Evolutionary conservation across 2,329 filamentous ascomycete genomes (phyloP).

Genomic region (Elsinoe perseae): DNA sequence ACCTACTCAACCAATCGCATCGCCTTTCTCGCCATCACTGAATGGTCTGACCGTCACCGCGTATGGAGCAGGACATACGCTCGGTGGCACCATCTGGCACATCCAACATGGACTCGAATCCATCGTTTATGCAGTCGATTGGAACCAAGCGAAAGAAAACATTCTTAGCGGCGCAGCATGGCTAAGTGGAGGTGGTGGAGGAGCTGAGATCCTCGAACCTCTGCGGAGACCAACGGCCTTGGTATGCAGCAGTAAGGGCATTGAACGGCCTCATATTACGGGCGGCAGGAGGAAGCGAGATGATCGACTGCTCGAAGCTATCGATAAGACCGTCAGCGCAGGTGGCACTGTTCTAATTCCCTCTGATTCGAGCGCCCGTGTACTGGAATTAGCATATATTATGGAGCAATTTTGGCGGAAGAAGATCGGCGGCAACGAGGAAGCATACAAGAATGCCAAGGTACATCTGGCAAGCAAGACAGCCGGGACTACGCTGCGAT

Average conservation of each 20-base stretch:
- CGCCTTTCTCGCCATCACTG: conserved; percentile 78
- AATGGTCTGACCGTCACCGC: conserved; percentile 91
- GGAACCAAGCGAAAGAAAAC: conserved; percentile 96
- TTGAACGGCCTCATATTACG: conserved; percentile 54
- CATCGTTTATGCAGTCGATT: conserved; percentile 94
- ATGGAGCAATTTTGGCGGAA: conserved; percentile 85
- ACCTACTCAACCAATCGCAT: conserved; percentile 80
- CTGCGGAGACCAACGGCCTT: conserved; percentile 87
- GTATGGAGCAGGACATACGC: conserved; percentile 90
- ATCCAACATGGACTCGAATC: conserved; percentile 95
- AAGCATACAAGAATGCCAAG: conserved; percentile 44
- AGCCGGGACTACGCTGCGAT: conserved; percentile 78
- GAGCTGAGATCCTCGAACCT: conserved; percentile 87
- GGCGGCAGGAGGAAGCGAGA: conserved; percentile 69
- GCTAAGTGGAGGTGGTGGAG: conserved; percentile 75
- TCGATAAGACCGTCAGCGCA: conserved; percentile 66
- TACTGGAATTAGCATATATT: conserved; percentile 84
- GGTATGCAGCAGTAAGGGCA: conserved; percentile 80
- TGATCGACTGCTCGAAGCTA: conserved; percentile 73
- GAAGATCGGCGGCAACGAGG: conserved; percentile 28
- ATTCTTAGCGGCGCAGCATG: conserved; percentile 89
- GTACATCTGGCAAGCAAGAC: conserved; percentile 82
- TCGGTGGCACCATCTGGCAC: conserved; percentile 98
- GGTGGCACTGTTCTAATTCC: conserved; percentile 91
- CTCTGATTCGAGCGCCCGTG: conserved; percentile 88